Evolutionary conservation across 2,329 filamentous ascomycete genomes (phyloP), one percentile per base, ranked within the genome.

Genomic region (Daldinia eschscholtzii): DNA sequence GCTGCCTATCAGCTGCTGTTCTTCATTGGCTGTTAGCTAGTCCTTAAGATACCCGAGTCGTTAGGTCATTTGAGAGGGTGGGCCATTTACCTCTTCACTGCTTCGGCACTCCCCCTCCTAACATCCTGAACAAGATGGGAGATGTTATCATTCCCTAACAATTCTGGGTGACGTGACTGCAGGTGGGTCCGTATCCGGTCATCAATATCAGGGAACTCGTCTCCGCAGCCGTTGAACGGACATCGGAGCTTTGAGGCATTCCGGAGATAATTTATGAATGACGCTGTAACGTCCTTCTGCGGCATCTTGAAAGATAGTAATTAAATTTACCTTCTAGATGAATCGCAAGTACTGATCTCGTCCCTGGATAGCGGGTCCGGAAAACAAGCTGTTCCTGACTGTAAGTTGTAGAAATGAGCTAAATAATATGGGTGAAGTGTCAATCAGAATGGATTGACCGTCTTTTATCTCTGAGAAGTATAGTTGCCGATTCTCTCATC

Each of bases 241-340:
- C 72, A 74, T 3, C 20, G 61, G 1, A 70, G n/a, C 50, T 64
- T 71, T 1, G 61, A 64, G 2, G 62, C 58, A n/a, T 65, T 72
- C 13, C 72, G 57, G 2, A 74, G 70, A 39, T 70, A 72, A 55
- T 70, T 71, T 1, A 67, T 72, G 18, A 56, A 74, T 1, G 70
- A 71, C 3, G 62, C n/a, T 0, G 53, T 42, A 30, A 72, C 59
- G 20, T 67, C 69, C 7, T 69, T 67, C 23, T 67, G 64, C 44
- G 66, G 44, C 69, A 71, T 70, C 6, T 23, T 59, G 57, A 37
- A 12, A 56, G 5, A 53, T 50, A 15, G 18, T 26, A 35, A 33
- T 26, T n/a, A 35, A 35, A 30, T 20, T 57, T 42, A 12, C 23
- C 30, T n/a, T 18, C 28, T 53, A 37, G 18, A 33, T 33, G 5